A percentile compares a stretch with the other conserved stretches of the same genome.
Evolutionary conservation across 495 filamentous ascomycete species (phyloP).

Genomic region (Platismatia glauca): DNA sequence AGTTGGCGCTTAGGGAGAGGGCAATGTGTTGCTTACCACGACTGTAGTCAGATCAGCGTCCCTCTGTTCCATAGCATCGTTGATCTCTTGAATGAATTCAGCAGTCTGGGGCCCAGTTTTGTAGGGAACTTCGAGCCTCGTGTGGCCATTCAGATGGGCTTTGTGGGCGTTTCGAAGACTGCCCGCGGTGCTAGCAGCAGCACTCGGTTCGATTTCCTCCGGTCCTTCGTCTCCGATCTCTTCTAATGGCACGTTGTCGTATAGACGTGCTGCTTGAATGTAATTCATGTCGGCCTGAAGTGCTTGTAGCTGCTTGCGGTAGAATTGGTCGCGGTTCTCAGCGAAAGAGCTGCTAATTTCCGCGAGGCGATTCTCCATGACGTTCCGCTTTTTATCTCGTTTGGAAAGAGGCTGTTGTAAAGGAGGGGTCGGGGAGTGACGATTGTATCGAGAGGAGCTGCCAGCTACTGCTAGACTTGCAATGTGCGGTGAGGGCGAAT

Average conservation of each 20-base stretch:
- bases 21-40: constrained; percentile 49
- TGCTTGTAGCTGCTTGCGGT: constrained; percentile 78
- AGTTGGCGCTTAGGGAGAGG: neutral
- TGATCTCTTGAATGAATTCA: constrained; percentile 73
- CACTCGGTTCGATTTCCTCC: constrained; percentile 50
- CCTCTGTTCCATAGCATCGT: constrained; percentile 72
- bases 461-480: constrained; percentile 5
- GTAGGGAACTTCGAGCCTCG: constrained; percentile 41
- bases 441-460: constrained; percentile 15
- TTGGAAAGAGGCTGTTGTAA: constrained; percentile 55
- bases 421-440: constrained; percentile 22
- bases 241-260: constrained; percentile 60
- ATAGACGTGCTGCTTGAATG: constrained; percentile 74
- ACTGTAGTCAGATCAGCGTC: constrained; percentile 69
- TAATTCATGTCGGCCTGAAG: constrained; percentile 84
- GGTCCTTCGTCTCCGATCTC: constrained; percentile 60
- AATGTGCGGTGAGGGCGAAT: constrained; percentile 24
- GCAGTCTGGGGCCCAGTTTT: constrained; percentile 73
- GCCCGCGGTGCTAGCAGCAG: constrained; percentile 33
- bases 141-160: constrained; percentile 35
- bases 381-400: constrained; percentile 77
- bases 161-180: constrained; percentile 20
- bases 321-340: constrained; percentile 72
- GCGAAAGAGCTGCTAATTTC: constrained; percentile 66
- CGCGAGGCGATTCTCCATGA: constrained; percentile 64